Base-by-base conservation (phyloP, 768 basidiomycete species). In the Phanerochaete sordida region DNA sequence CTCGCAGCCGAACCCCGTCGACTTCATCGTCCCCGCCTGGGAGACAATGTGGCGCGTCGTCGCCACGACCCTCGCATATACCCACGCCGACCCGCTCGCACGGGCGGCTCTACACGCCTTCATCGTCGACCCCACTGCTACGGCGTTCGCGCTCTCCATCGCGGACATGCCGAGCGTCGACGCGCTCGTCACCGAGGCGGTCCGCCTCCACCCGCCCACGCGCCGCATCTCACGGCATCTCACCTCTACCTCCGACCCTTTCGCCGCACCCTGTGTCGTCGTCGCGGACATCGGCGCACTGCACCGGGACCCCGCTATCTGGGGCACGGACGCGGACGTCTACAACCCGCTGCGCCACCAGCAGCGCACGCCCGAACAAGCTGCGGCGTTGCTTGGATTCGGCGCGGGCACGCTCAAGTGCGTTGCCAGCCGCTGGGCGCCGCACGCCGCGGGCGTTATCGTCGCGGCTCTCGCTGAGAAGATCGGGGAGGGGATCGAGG, bases 41-140 rank as follows among this genome's bases (percentile, higher is more conserved):
- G 86, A 87, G 66, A 82, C 81, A 0, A 69, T 86, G 47, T 87
- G 86, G 86, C 78, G 84, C 13, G 77, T 86, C 23, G 73, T 84
- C 54, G 84, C 85, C 1, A 71, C 73, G 6, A 65, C 73, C 0
- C 66, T 81, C 0, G 77, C 80, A 0, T 70, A 78, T 52, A 69
- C 75, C 15, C 65, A 72, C 46, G 69, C 73, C n/a, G 59, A 73
- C 3, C 64, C 74, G 15, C 60, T 64, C 9, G 58, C 60, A 0
- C 64, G 64, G 11, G 49, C 69, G 9, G 67, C 71, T 0, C 78
- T 86, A 57, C 54, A 66, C 3, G 69, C 72, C 6, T 75, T 84
- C 46, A 68, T 75, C 19, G 70, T 62, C 0, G 54, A 64, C 15
- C 78, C 80, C 0, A 68, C 64, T 1, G 39, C 58, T 1, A 57